A percentile compares a stretch with the other conserved stretches of the same genome.
Evolutionary conservation across 2,329 filamentous ascomycete species (phyloP).

Genomic region (Fusarium protoensiforme): DNA sequence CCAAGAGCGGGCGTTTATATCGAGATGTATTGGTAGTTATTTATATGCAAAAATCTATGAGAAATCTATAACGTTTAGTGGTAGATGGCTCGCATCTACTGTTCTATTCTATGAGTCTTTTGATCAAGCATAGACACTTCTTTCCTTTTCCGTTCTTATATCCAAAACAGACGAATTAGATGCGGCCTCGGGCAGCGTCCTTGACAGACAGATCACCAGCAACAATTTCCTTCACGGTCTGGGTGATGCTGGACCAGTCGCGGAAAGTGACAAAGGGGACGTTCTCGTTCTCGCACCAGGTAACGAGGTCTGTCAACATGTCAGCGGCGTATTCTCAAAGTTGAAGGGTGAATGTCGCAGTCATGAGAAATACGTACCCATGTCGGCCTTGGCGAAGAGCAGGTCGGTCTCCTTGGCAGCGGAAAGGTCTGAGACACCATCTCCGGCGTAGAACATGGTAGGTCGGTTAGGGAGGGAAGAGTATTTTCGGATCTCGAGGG

Average conservation of each 20-base stretch:
- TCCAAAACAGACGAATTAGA: conserved; percentile 36
- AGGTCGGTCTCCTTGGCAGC: conserved; percentile 93
- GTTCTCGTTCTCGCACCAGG: conserved; percentile 84
- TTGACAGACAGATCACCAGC: conserved; percentile 77
- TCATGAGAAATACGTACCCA: conserved; percentile 65
- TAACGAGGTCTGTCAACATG: conserved; percentile 75
- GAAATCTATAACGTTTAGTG: conserved; percentile 20
- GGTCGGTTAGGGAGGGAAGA: conserved; percentile 80
- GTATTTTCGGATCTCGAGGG: conserved; percentile 88
- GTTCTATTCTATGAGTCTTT: conserved; percentile 25
- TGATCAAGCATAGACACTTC: not conserved
- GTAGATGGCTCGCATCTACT: conserved; percentile 19
- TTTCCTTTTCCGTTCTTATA: not conserved
- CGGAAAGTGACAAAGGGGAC: conserved; percentile 90
- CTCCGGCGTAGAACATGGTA: conserved; percentile 92
- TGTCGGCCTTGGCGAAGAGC: conserved; percentile 91
- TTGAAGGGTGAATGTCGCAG: not conserved
- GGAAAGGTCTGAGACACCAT: conserved; percentile 92
- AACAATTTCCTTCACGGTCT: conserved; percentile 80
- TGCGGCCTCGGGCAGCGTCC: conserved; percentile 70
- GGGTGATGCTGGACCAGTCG: conserved; percentile 83
- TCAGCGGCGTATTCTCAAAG: not conserved
- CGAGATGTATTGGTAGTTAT: not conserved
- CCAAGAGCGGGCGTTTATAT: not conserved
- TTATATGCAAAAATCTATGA: conserved; percentile 26